Evolutionary conservation across 495 filamentous ascomycete species (phyloP).

Genomic region (Penicillium manginii): DNA sequence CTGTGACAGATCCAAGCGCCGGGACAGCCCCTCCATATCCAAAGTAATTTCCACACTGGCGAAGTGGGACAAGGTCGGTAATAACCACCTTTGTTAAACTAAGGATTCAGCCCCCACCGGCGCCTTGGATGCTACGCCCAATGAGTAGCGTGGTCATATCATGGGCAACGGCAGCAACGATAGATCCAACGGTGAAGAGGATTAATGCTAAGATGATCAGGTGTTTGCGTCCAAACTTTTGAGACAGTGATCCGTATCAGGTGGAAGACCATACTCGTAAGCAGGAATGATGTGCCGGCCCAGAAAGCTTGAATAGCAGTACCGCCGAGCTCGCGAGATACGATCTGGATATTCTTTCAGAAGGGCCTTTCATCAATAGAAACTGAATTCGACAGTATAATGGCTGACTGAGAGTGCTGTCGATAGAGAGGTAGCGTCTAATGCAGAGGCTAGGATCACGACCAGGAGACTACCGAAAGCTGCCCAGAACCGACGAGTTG

Average conservation of each 20-base stretch:
- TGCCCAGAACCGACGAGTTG: constrained; percentile 3
- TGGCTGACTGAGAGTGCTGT: neutral
- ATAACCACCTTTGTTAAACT: constrained; percentile 32
- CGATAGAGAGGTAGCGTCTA: neutral
- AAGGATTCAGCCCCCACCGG: constrained; percentile 43
- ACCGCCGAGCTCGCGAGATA: constrained; percentile 6
- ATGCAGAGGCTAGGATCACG: neutral
- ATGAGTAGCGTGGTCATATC: constrained; percentile 37
- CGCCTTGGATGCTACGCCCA: constrained; percentile 46
- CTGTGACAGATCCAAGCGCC: constrained; percentile 32
- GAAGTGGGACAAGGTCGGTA: constrained; percentile 36
- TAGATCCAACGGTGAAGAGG: constrained; percentile 41
- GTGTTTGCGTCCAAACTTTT: constrained; percentile 49
- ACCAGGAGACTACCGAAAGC: neutral
- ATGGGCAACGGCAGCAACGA: constrained; percentile 44
- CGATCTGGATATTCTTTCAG: neutral
- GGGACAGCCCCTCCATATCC: constrained; percentile 21
- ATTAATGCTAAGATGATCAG: constrained; percentile 27
- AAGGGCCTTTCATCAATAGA: neutral
- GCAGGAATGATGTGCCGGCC: constrained; percentile 64
- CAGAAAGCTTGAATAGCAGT: constrained; percentile 45
- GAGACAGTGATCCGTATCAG: constrained; percentile 46
- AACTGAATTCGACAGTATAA: neutral
- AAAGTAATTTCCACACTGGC: constrained; percentile 32
- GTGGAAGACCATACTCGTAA: constrained; percentile 62